A percentile compares a stretch with the other conserved stretches of the same genome.
Evolutionary conservation across 106 monocot genomes (phyloP).

Genomic region (Chionographis japonica): DNA sequence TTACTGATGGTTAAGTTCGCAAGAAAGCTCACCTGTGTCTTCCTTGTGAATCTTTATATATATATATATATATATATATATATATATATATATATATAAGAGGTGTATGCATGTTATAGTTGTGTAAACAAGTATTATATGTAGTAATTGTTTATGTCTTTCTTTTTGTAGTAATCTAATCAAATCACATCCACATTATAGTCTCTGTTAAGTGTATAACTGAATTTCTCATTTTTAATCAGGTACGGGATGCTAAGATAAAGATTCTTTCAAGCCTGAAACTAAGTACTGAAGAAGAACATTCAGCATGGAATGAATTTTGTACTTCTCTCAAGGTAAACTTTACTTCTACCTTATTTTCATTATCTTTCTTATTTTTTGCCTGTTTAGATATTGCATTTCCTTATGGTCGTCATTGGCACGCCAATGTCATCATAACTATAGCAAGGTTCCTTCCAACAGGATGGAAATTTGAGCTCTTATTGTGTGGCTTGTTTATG

Average conservation of each 20-base stretch:
- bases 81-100: too few relatives aligned
- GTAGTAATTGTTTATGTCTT: too few relatives aligned
- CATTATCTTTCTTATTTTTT: too few relatives aligned
- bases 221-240: slow-evolving; percentile 9
- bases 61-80: too few relatives aligned
- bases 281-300: slow-evolving; percentile 60
- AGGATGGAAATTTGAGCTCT: background rate
- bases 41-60: too few relatives aligned
- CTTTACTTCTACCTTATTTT: background rate
- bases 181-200: too few relatives aligned
- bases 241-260: slow-evolving; percentile 90
- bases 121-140: too few relatives aligned
- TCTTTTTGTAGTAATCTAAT: too few relatives aligned
- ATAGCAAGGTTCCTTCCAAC: too few relatives aligned
- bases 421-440: background rate
- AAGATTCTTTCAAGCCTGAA: slow-evolving; percentile 68
- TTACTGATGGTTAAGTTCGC: too few relatives aligned
- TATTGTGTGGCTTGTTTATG: background rate
- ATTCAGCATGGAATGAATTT: slow-evolving; percentile 56
- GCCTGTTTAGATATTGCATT: background rate
- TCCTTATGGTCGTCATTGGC: background rate
- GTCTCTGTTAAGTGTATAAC: background rate
- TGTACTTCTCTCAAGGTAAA: slow-evolving; percentile 69
- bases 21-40: too few relatives aligned
- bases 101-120: too few relatives aligned